phyloP scores from a whole-genome alignment of 306 rosid genomes.

The Dicorynia guianensis region DNA sequence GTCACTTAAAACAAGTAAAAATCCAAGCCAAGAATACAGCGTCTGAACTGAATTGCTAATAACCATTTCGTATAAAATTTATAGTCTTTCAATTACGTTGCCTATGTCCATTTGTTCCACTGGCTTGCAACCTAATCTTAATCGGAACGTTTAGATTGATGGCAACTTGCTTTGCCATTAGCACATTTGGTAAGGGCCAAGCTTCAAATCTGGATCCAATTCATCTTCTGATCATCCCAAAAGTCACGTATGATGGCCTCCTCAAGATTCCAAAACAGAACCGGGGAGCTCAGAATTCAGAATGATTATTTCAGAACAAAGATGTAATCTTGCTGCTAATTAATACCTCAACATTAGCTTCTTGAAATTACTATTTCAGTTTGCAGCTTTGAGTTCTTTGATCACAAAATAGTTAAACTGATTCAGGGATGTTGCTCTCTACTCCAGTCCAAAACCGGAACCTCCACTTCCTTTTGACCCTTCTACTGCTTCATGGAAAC shows the following conservation, averaged over 20 bases:
- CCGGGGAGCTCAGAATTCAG: conserved; percentile 5
- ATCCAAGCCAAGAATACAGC: too few relatives aligned
- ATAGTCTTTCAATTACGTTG: too few relatives aligned
- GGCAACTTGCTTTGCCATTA: conserved; percentile 4
- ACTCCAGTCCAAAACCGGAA: conserved; percentile 35
- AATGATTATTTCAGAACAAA: conserved; percentile 22
- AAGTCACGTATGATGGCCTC: conserved; percentile 20
- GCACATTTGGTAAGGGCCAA: background rate
- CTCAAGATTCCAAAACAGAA: conserved; percentile 14
- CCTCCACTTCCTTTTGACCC: conserved; percentile 42
- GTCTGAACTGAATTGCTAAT: too few relatives aligned
- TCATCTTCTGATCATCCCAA: conserved; percentile 29
- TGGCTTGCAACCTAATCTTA: too few relatives aligned
- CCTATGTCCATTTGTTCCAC: too few relatives aligned
- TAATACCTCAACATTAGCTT: background rate
- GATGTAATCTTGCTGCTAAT: conserved; percentile 35
- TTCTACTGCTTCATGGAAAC: conserved; percentile 46
- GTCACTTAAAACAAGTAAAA: too few relatives aligned
- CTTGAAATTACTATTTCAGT: background rate
- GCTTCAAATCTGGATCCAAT: conserved; percentile 31
- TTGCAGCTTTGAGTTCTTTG: too few relatives aligned
- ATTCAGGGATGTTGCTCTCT: conserved; percentile 55
- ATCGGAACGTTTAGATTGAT: too few relatives aligned
- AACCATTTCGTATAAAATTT: too few relatives aligned
- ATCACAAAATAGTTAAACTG: background rate